Evolutionary conservation across 2,329 filamentous ascomycete species (phyloP).

Genomic region (Pyricularia sp.): DNA sequence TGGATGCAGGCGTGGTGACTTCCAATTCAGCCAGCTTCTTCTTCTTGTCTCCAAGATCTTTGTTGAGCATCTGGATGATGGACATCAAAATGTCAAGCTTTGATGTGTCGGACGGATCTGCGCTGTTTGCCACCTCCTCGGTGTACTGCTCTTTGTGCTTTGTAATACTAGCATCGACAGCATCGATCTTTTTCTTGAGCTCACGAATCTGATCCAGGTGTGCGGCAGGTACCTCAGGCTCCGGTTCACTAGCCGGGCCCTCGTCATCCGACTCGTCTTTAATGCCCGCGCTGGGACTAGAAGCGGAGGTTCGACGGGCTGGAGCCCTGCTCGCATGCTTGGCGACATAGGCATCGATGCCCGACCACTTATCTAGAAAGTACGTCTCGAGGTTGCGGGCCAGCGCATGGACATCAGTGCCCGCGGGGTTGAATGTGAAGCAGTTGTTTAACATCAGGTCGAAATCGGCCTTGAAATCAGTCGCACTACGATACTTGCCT

Average conservation of each 20-base stretch:
- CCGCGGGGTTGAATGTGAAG: conserved; percentile 67
- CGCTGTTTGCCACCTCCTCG: not conserved
- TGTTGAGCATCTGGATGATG: conserved; percentile 56
- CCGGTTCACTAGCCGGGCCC: conserved; percentile 56
- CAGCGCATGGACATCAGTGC: conserved; percentile 24
- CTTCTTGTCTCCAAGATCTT: conserved; percentile 66
- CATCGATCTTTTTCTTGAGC: conserved; percentile 27
- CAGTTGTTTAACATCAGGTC: conserved; percentile 82
- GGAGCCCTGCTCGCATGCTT: not conserved
- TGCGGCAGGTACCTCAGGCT: conserved; percentile 45
- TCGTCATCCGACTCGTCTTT: conserved; percentile 68
- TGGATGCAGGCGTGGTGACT: conserved; percentile 50
- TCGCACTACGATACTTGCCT: conserved; percentile 71
- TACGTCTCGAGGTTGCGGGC: conserved; percentile 66
- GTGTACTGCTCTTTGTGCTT: conserved; percentile 32
- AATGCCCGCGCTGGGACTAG: conserved; percentile 55
- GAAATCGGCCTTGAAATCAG: conserved; percentile 80
- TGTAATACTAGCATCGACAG: conserved; percentile 42
- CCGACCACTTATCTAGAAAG: conserved; percentile 66
- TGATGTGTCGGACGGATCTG: conserved; percentile 37
- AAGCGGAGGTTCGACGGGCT: conserved; percentile 33
- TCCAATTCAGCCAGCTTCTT: conserved; percentile 44
- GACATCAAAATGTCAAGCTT: conserved; percentile 48
- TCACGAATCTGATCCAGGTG: conserved; percentile 14
- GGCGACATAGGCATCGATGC: conserved; percentile 30